Evolutionary conservation across 805 yeast genomes (phyloP), one percentile per base, ranked within the genome.

Genomic region (Ogataea philodendri): DNA sequence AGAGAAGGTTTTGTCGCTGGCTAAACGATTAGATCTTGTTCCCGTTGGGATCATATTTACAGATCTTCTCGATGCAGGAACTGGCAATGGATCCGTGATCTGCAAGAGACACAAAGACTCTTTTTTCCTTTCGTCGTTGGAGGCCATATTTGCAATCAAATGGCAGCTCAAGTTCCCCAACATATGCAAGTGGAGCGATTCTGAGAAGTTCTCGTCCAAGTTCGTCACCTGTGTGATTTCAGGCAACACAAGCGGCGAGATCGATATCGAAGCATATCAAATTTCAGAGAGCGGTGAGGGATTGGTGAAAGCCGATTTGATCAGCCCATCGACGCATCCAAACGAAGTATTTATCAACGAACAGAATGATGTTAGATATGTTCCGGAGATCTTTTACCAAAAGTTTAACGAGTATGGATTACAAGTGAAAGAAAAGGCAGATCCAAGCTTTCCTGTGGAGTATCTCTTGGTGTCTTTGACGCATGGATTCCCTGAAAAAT

Each of bases 101-200:
- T 86, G 96, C 58, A 90, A 90, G 55, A 76, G 99, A 51, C 97
- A 93, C 59, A 81, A 84, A 46, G 88, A 87, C 51, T 83, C 95
- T 4, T 93, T 85, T 58, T 93, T 93, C 56, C 62, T 93, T 40
- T 78, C 95, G 5, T 84, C 95, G n/a, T 62, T 88, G 20, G 99
- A 93, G 62, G 78, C 86, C 7, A 57, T 78, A 9, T 81, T 88
- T 72, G 86, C 97, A 1, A 89, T 95, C 0, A 70, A 73, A 42
- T 70, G 84, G 63, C 99, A 93, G 64, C 54, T 69, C 13, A 63
- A 65, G 41, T 67, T 75, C 51, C 84, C 87, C 13, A 83, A 81
- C 54, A 53, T 63, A 11, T 70, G 85, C 24, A 76, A 75, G 49
- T 81, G 78, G 71, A 70, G 84, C 17, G 75, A 71, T 18, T 59